A percentile compares a stretch with the other conserved stretches of the same genome.
Conservation (phyloP, 2,329 filamentous ascomycete genomes). For the Phialemonium atrogriseum region DNA sequence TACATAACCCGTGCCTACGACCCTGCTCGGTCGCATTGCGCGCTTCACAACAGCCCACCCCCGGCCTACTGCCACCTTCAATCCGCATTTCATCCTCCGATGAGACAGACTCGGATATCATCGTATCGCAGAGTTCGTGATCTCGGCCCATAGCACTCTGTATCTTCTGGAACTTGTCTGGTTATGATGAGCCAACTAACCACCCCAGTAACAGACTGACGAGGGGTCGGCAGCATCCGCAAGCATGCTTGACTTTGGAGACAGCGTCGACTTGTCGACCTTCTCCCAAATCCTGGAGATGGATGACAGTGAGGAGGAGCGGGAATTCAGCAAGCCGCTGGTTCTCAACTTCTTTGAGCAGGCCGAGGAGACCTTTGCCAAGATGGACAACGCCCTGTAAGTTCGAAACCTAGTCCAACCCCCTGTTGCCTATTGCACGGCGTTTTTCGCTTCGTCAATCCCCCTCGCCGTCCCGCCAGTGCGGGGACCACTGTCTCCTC, state of each 20-base stretch:
- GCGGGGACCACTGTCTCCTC: too few relatives aligned
- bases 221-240: slow-evolving; percentile 36
- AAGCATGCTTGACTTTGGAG: slow-evolving; percentile 55
- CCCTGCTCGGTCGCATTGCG: too few relatives aligned
- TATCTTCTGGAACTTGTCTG: not conserved
- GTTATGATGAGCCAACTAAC: slow-evolving; percentile 6
- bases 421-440: slow-evolving; percentile 2
- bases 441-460: too few relatives aligned
- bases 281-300: slow-evolving; percentile 97
- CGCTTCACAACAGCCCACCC: too few relatives aligned
- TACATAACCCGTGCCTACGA: too few relatives aligned
- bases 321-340: slow-evolving; percentile 82
- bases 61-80: too few relatives aligned
- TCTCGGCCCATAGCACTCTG: not conserved
- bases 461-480: too few relatives aligned
- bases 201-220: slow-evolving; percentile 18
- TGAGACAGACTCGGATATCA: too few relatives aligned
- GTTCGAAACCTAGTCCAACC: slow-evolving; percentile 30
- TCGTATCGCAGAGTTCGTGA: slow-evolving; percentile 4
- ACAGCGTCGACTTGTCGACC: slow-evolving; percentile 68
- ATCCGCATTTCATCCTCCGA: too few relatives aligned
- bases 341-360: slow-evolving; percentile 92
- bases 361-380: slow-evolving; percentile 73
- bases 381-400: slow-evolving; percentile 82
- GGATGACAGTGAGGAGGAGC: slow-evolving; percentile 82